phyloP scores from a whole-genome alignment of 2,329 filamentous ascomycete genomes.

The Sporothrix protearum region DNA sequence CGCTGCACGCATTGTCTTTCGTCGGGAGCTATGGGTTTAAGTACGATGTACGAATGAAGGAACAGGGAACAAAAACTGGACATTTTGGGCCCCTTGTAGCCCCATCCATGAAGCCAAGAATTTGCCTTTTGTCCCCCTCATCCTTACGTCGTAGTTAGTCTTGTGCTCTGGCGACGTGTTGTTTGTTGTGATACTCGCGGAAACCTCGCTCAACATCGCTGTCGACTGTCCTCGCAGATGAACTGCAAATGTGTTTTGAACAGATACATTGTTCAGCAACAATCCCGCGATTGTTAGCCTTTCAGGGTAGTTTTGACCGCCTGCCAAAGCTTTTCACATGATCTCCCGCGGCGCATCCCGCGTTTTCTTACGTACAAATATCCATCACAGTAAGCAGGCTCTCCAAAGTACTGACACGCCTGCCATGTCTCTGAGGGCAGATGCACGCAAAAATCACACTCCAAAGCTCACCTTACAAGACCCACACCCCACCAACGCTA shows the following conservation, averaged over 20 bases:
- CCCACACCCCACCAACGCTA: constrained; percentile 3
- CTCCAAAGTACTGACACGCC: constrained; percentile 6
- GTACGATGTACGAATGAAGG: not conserved
- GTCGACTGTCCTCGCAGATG: not conserved
- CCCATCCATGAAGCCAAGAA: not conserved
- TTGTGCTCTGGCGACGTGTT: not conserved
- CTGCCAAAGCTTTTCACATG: constrained; percentile 15
- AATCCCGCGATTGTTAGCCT: no score
- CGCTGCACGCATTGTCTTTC: not conserved
- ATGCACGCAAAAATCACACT: not conserved
- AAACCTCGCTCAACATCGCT: not conserved
- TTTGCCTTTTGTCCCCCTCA: not conserved
- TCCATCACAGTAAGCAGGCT: not conserved
- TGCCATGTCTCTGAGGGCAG: not conserved
- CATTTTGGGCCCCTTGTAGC: not conserved
- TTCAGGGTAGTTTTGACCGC: not conserved
- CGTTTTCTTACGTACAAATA: constrained; percentile 22
- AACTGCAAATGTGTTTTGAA: not conserved
- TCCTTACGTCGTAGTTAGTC: not conserved
- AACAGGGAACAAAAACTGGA: constrained; percentile 1
- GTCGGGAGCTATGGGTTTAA: not conserved
- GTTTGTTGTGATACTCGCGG: not conserved
- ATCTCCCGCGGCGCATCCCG: constrained; percentile 19
- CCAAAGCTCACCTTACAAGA: not conserved
- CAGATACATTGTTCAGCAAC: not conserved